Percentiles rank a stretch among this genome's conserved stretches.
Conservation (phyloP, 2,329 filamentous ascomycete genomes). For the Ophiostoma ips region DNA sequence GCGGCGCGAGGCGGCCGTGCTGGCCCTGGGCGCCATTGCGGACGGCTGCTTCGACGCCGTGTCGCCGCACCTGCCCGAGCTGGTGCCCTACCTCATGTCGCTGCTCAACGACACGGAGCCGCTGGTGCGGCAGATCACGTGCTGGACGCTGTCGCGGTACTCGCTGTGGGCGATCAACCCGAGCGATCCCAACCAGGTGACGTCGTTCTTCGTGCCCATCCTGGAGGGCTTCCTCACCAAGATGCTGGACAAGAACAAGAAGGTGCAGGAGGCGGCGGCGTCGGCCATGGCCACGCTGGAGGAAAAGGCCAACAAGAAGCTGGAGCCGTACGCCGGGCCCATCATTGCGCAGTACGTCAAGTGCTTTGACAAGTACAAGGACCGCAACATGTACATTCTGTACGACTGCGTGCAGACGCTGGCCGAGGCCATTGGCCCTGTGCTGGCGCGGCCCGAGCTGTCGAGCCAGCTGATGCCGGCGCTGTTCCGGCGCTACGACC, state of each 20-base stretch:
- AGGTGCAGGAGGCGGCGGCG: slow-evolving; percentile 89
- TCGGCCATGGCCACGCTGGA: slow-evolving; percentile 94
- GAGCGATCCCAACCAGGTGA: slow-evolving; percentile 49
- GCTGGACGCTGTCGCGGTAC: slow-evolving; percentile 91
- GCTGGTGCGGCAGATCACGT: slow-evolving; percentile 90
- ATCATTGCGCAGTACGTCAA: slow-evolving; percentile 86
- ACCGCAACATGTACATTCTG: slow-evolving; percentile 96
- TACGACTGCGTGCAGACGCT: slow-evolving; percentile 98
- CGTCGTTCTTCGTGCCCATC: slow-evolving; percentile 80
- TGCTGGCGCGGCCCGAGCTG: slow-evolving; percentile 68
- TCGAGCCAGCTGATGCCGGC: slow-evolving; percentile 83
- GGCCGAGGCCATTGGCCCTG: slow-evolving; percentile 76
- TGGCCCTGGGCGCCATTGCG: slow-evolving; percentile 86
- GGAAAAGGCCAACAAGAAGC: slow-evolving; percentile 70
- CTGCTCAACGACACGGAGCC: slow-evolving; percentile 75
- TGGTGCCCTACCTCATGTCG: slow-evolving; percentile 80
- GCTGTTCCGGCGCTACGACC: slow-evolving; percentile 75
- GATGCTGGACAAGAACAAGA: slow-evolving; percentile 96
- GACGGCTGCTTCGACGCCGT: slow-evolving; percentile 89
- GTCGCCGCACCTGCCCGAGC: slow-evolving; percentile 74
- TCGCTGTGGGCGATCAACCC: slow-evolving; percentile 82
- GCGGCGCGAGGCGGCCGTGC: slow-evolving; percentile 81
- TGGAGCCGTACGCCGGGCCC: slow-evolving; percentile 75
- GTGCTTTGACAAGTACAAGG: slow-evolving; percentile 93
- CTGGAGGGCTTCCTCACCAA: slow-evolving; percentile 91